A percentile compares a stretch with the other conserved stretches of the same genome.
phyloP scores from a whole-genome alignment of 2,329 filamentous ascomycete genomes.

The Xylaria multiplex region DNA sequence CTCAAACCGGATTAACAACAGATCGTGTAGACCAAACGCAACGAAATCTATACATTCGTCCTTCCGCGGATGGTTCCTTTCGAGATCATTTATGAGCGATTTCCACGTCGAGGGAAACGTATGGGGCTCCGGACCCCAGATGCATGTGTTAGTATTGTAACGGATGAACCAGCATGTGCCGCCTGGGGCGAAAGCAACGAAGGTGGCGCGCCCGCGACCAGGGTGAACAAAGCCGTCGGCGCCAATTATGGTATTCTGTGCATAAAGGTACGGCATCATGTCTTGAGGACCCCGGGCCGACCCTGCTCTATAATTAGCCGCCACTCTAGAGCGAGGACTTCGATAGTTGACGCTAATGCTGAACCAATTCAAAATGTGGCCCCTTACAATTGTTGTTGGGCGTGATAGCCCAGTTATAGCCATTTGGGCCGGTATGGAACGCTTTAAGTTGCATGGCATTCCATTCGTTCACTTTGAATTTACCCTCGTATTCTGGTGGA shows the following conservation, averaged over 20 bases:
- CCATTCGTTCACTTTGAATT: conserved; percentile 30
- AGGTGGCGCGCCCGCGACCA: conserved; percentile 24
- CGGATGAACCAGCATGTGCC: conserved; percentile 31
- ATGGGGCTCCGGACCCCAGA: conserved; percentile 9
- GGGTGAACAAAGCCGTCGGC: conserved; percentile 4
- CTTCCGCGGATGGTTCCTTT: conserved; percentile 26
- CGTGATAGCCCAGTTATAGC: conserved; percentile 23
- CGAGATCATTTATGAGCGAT: conserved; percentile 20
- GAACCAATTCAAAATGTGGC: background rate
- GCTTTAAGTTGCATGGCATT: conserved; percentile 26
- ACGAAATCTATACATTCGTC: conserved; percentile 32
- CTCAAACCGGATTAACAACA: conserved; percentile 26
- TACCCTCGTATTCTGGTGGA: conserved; percentile 25
- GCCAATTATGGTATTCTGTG: background rate
- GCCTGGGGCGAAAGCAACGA: conserved; percentile 26
- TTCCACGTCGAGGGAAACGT: conserved; percentile 24
- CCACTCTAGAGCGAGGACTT: background rate
- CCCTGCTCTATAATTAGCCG: conserved; percentile 17
- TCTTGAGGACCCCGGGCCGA: conserved; percentile 23
- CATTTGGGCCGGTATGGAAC: conserved; percentile 24
- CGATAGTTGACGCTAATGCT: background rate
- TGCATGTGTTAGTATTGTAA: conserved; percentile 17
- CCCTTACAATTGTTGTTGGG: conserved; percentile 21
- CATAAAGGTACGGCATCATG: conserved; percentile 22
- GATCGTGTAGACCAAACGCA: conserved; percentile 25